phyloP scores from a whole-genome alignment of 2,329 filamentous ascomycete species.

The Penicillium thymicola region DNA sequence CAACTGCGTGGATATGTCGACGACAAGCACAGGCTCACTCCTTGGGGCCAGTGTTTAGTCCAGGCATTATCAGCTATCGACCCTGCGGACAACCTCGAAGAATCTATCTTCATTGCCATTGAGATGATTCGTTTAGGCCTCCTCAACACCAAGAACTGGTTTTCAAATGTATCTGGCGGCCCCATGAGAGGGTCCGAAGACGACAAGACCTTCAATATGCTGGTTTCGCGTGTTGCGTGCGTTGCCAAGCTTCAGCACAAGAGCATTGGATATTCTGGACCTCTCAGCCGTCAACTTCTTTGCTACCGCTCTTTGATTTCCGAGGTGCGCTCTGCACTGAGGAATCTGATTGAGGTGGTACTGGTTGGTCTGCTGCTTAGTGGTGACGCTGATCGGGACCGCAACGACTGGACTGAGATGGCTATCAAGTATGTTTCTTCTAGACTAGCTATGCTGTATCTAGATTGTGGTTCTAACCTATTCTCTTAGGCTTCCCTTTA shows the following conservation, averaged over 20 bases:
- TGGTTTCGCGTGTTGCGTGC: slow-evolving; percentile 83
- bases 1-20: slow-evolving; percentile 85
- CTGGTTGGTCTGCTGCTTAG: slow-evolving; percentile 76
- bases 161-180: slow-evolving; percentile 55
- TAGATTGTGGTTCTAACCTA: slow-evolving; percentile 3
- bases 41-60: slow-evolving; percentile 77
- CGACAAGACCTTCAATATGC: slow-evolving; percentile 72
- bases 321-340: slow-evolving; percentile 71
- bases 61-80: slow-evolving; percentile 63
- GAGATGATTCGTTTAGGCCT: slow-evolving; percentile 79
- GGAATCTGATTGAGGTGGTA: slow-evolving; percentile 81
- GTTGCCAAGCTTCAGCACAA: slow-evolving; percentile 79
- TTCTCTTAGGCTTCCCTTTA: slow-evolving; percentile 40
- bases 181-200: slow-evolving; percentile 63
- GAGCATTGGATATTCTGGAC: slow-evolving; percentile 87
- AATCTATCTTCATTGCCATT: slow-evolving; percentile 76
- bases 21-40: slow-evolving; percentile 71
- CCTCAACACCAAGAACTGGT: slow-evolving; percentile 68
- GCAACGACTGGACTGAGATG: slow-evolving; percentile 65
- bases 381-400: slow-evolving; percentile 70
- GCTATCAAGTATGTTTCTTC: slow-evolving; percentile 62
- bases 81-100: slow-evolving; percentile 61
- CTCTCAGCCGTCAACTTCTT: slow-evolving; percentile 83
- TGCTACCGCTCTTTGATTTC: slow-evolving; percentile 81
- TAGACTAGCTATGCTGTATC: not conserved